Evolutionary conservation across 1,284 basidiomycete genomes (phyloP), one percentile per base, ranked within the genome.

Genomic region (Serendipita sp.): DNA sequence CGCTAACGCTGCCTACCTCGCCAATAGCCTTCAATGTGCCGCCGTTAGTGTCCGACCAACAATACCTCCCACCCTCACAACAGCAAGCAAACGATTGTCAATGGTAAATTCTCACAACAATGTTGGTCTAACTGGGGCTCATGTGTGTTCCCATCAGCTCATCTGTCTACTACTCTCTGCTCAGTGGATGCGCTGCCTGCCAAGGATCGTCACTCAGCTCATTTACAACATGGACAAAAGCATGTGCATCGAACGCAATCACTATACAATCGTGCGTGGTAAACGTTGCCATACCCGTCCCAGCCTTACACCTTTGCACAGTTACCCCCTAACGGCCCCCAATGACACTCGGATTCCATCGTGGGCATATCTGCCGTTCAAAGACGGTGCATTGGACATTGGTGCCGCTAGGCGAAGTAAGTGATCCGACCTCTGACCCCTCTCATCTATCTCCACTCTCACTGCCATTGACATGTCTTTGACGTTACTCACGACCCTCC

Each of bases 91-190:
- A 58, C 34, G n/a, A 30, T 1, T 58, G 53, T 35, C 53, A 58
- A 58, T 58, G 53, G 53, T 58, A n/a, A n/a, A 26, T 22, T 10
- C 32, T n/a, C 32, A 58, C 17, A 17, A 22, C 32, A 26, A 12
- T 58, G 53, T 8, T 58, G 32, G n/a, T 58, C 32, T 35, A 26
- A 4, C 8, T 29, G 53, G 6, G n/a, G 5, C 45, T 49, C 32
- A 8, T 58, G 32, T 22, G 22, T 26, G 12, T 29, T 10, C 17
- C 53, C 26, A 6, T n/a, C 53, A 58, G 53, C 53, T 58, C 53
- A 10, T 30, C 26, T 4, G 53, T 58, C 53, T 58, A 58, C 53
- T 58, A 58, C 32, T 58, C 53, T 26, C 53, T 58, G 6, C 53
- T 58, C 17, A 30, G 26, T 8, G 53, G 22, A 12, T 58, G 53